Conservation (phyloP, 331 rosid species). For the Erythrophleum ivorense region DNA sequence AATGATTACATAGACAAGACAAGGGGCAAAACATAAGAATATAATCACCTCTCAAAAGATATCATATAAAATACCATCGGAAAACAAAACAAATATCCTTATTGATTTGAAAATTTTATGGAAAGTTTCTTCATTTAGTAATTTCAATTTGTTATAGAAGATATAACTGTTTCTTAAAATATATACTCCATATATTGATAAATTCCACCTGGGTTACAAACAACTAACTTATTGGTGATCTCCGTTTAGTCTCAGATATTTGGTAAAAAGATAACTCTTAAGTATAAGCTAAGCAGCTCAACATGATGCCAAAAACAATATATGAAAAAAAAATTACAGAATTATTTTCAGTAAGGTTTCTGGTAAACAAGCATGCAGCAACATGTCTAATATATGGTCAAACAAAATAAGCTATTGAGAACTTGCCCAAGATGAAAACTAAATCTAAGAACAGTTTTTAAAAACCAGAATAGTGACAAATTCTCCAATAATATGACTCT, state of each 20-base stretch:
- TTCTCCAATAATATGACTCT: not conserved
- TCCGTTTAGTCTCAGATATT: not conserved
- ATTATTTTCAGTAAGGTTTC: not conserved
- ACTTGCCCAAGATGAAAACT: not conserved
- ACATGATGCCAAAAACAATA: not conserved
- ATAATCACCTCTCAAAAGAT: not conserved
- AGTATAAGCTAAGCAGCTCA: not conserved
- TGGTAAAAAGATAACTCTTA: not conserved
- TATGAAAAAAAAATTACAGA: not conserved
- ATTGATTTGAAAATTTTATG: not conserved
- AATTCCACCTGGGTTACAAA: not conserved
- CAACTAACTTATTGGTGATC: not conserved
- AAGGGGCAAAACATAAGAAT: not conserved
- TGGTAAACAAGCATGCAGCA: not conserved
- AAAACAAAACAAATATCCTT: not conserved
- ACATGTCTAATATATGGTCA: not conserved
- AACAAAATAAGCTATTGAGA: not conserved
- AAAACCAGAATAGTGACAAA: not conserved
- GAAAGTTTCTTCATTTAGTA: not conserved
- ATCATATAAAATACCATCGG: not conserved
- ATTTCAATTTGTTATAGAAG: no score
- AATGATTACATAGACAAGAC: not conserved
- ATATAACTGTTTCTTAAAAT: no score
- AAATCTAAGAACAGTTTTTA: not conserved
- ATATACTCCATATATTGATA: not conserved